A percentile compares a stretch with the other conserved stretches of the same genome.
Conservation (phyloP, 2,329 filamentous ascomycete genomes). For the Didymella sp. region DNA sequence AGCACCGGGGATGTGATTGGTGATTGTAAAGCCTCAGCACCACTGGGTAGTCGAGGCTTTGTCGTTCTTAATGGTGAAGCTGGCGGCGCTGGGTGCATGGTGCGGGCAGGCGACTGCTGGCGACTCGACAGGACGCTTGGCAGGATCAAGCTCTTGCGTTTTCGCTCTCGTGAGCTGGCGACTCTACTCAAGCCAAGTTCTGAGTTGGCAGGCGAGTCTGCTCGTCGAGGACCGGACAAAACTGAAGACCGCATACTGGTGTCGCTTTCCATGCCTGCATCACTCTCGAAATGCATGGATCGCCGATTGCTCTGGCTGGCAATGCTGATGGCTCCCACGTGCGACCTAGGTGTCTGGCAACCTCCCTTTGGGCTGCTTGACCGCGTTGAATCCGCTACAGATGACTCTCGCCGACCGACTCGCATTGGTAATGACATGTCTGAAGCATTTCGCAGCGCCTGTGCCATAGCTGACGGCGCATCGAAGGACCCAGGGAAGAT, state of each 20-base stretch:
- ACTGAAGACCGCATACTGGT: conserved; percentile 85
- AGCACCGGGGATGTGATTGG: conserved; percentile 91
- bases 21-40: conserved; percentile 73
- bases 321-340: conserved; percentile 66
- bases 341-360: conserved; percentile 81
- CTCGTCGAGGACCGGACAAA: conserved; percentile 72
- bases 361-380: conserved; percentile 92
- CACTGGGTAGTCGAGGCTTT: conserved; percentile 75
- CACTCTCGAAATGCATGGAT: conserved; percentile 82
- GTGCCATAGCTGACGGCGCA: conserved; percentile 62
- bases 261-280: conserved; percentile 83
- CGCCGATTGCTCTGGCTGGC: conserved; percentile 72
- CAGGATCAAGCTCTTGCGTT: conserved; percentile 85
- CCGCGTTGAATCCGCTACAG: conserved; percentile 75
- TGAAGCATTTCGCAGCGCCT: conserved; percentile 62
- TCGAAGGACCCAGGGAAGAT: conserved; percentile 67
- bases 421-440: conserved; percentile 56
- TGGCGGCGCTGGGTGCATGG: conserved; percentile 66
- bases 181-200: conserved; percentile 81
- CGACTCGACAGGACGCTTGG: conserved; percentile 79
- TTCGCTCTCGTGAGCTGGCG: conserved; percentile 80
- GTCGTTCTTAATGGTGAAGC: conserved; percentile 86
- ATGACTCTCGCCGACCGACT: conserved; percentile 61
- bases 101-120: conserved; percentile 86
- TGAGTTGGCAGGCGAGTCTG: conserved; percentile 77